A percentile compares a stretch with the other conserved stretches of the same genome.
Evolutionary conservation across 2,329 filamentous ascomycete species (phyloP).

Genomic region (Myriosclerotinia duriaeana): DNA sequence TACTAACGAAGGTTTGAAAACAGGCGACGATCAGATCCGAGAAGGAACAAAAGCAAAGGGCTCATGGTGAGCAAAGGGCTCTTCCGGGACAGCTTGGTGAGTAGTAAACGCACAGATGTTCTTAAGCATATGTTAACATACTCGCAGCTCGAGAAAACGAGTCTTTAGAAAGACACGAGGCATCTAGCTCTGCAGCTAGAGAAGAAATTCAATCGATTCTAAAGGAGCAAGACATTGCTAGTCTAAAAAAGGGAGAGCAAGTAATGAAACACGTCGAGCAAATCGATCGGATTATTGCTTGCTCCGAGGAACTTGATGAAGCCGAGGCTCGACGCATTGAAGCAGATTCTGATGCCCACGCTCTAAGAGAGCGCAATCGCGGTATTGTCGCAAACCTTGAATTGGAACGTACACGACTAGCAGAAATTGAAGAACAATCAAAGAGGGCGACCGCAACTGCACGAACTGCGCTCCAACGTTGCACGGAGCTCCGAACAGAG

Average conservation of each 20-base stretch:
- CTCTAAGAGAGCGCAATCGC: constrained; percentile 64
- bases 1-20: constrained; percentile 4
- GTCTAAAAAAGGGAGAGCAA: constrained; percentile 56
- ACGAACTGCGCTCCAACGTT: constrained; percentile 45
- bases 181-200: constrained; percentile 44
- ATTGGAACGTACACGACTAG: constrained; percentile 46
- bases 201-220: constrained; percentile 50
- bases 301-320: constrained; percentile 65
- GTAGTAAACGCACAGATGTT: constrained; percentile 33
- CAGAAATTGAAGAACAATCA: constrained; percentile 43
- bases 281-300: constrained; percentile 60
- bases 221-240: constrained; percentile 54
- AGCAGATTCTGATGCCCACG: constrained; percentile 74
- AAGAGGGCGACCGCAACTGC: constrained; percentile 44
- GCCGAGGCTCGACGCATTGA: constrained; percentile 72
- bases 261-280: constrained; percentile 55
- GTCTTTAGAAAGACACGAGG: constrained; percentile 38
- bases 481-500: constrained; percentile 38
- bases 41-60: constrained; percentile 67
- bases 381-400: constrained; percentile 57
- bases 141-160: constrained; percentile 43
- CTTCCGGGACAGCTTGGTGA: constrained; percentile 71
- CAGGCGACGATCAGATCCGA: constrained; percentile 56
- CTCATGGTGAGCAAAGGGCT: constrained; percentile 61
- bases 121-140: constrained; percentile 30